Base-by-base conservation (phyloP, 2,329 filamentous ascomycete species). In the Sclerotinia borealis region DNA sequence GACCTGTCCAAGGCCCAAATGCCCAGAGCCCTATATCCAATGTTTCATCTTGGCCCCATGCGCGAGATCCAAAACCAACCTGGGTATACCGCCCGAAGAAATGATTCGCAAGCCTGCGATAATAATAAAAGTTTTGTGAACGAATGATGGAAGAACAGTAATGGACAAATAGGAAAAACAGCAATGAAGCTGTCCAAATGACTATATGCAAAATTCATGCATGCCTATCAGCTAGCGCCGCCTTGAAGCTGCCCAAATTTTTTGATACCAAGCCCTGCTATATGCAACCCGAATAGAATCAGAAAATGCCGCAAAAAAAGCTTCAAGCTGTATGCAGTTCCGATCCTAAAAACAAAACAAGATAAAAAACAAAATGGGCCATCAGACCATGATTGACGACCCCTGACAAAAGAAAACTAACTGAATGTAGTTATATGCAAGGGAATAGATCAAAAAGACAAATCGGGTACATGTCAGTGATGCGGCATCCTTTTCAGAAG, bases 41-140 rank as follows among this genome's bases (percentile, higher is more conserved):
- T 56, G 19, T 45, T 45, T 29, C 37, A 45, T 41, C 36, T 36
- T 50, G 36, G 43, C 37, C 60, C 50, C 34, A 34, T 37, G 31
- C 51, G 27, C 43, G 37, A 62, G 27, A 47, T 29, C 60, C 39
- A 58, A 48, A 49, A 62, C 11, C 52, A 56, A 29, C 50, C 50
- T 56, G 50, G 60, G 41, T 56, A 62, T 62, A 56, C 60, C 60
- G 41, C 50, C 51, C 41, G 41, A 48, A 48, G 50, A 56, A 55
- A 62, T 27, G 29, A 56, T 25, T 62, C 31, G 60, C 60, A 27
- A 43, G 37, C 41, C 41, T 47, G 60, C 60, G 50, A 48, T 25
- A 13, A 48, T 25, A 13, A 15, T 39, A 39, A 37, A 58, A 39
- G 36, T 31, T 34, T 62, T 56, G 29, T 31, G 49, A 22, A 60